Evolutionary conservation across 805 yeast species (phyloP).

Genomic region (Pichia cephalocereana): DNA sequence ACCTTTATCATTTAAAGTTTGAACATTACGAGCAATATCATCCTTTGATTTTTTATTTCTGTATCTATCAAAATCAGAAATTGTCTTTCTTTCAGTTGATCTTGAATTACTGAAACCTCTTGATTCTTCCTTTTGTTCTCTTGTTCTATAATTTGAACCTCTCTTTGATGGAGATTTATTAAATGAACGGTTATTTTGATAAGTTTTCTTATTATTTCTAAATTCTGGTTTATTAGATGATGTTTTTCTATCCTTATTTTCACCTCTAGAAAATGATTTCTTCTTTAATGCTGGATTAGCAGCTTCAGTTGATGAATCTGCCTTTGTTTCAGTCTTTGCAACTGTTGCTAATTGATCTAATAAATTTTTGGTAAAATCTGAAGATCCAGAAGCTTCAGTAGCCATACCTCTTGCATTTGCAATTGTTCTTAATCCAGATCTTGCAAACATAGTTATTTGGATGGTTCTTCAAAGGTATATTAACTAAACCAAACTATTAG

Average conservation of each 20-base stretch:
- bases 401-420: not conserved
- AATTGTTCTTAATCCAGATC: not conserved
- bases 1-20: slow-evolving; percentile 8
- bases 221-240: not conserved
- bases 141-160: not conserved
- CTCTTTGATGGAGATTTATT: not conserved
- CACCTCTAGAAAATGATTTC: not conserved
- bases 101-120: not conserved
- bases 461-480: no score
- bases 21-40: not conserved
- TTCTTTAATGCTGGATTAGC: not conserved
- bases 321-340: slow-evolving; percentile 6
- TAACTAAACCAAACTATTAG: no score
- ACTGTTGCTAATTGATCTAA: not conserved
- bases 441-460: not conserved
- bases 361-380: not conserved
- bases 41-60: slow-evolving; percentile 5
- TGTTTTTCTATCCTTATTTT: not conserved
- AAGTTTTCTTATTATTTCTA: not conserved
- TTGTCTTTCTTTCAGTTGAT: not conserved
- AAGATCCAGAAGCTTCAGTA: not conserved
- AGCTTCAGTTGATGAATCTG: not conserved
- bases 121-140: not conserved
- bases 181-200: not conserved
- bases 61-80: not conserved